Base-by-base conservation (phyloP, 2,329 filamentous ascomycete genomes). In the Epichloe sibirici region DNA sequence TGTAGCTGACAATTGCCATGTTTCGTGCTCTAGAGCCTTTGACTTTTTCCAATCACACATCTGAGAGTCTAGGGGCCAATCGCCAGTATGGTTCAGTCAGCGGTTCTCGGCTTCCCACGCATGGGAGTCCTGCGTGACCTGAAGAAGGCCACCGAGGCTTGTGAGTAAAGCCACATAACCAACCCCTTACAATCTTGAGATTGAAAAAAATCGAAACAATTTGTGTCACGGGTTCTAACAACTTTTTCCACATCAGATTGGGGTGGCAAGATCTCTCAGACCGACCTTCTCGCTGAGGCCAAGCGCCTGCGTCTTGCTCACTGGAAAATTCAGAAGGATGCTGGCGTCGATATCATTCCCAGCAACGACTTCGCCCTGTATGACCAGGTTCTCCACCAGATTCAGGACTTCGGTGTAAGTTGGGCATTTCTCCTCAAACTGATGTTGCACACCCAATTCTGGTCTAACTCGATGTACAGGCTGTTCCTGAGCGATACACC, bases 311-410 rank as follows among this genome's bases (percentile, higher is more conserved):
- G 93, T 78, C 80, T 90, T 62, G 90, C 86, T 67, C 93, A 98
- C 83, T 98, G 93, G 93, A 90, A 95, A 78, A 95, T 98, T 76
- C 93, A 98, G 81, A 91, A 98, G 81, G 84, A 94, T 74, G 93
- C 93, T 61, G 93, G 93, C 68, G 90, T 97, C 73, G 88, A 96
- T 69, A 79, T 93, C 76, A 96, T 98, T 69, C 93, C 93, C 71
- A 95, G 88, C 86, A 98, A 98, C 73, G 93, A 98, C 83, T 98
- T 98, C 69, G 90, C 93, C 63, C 90, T 90, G 76, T 98, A 98
- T 75, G 91, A 97, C 73, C 91, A 97, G 70, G 88, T 97, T 66
- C 85, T 97, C 59, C 86, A 90, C 76, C 91, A 97, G 79, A 97
- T 96, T 72, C 90, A 96, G 79, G 85, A 95, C 74, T 96, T 96